Base-by-base conservation (phyloP, 768 basidiomycete genomes). In the Lactarius psammicola region DNA sequence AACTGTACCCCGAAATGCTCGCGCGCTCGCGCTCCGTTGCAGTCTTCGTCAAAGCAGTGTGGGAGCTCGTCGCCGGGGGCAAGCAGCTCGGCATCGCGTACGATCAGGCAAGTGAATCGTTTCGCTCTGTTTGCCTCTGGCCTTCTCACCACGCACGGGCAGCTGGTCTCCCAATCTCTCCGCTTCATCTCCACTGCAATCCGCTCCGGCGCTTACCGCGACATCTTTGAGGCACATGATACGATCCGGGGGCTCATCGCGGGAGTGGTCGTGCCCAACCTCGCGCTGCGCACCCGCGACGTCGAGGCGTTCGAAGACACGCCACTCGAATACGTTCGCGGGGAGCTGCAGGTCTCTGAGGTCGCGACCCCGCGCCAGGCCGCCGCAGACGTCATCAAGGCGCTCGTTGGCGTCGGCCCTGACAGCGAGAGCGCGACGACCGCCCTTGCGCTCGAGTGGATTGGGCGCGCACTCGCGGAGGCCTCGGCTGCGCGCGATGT, bases 281-380 rank as follows among this genome's bases (percentile, higher is more conserved):
- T 97, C 65, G 80, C 85, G 17, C 80, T 98, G 17, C 85, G 95
- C 67, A 88, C 90, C 44, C 90, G 94, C 70, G 95, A 98, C 63
- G 83, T 92, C 58, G 97, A 99, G 72, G 88, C 94, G 75, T 98
- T 99, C 72, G 95, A 97, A 76, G 97, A 98, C 67, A 95, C 97
- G 70, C 95, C 97, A 0, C 84, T 96, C 44, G 96, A 98, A 74
- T 98, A 90, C 74, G 92, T 98, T 70, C 75, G 74, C 18, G 64
- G 78, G 63, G 69, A 70, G 28, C 42, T 69, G 72, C 68, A 84
- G 66, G 65, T 84, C 31, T 78, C 84, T 62, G 95, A 95, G 71
- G 83, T 85, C 33, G 86, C 90, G 51, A 98, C 95, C 0, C 85
- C 95, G 34, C 81, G 96, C 46, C 94, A 97, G 71, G 91, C 96